Base-by-base conservation (phyloP, 805 yeast genomes). In the Yarrowia deformans region DNA sequence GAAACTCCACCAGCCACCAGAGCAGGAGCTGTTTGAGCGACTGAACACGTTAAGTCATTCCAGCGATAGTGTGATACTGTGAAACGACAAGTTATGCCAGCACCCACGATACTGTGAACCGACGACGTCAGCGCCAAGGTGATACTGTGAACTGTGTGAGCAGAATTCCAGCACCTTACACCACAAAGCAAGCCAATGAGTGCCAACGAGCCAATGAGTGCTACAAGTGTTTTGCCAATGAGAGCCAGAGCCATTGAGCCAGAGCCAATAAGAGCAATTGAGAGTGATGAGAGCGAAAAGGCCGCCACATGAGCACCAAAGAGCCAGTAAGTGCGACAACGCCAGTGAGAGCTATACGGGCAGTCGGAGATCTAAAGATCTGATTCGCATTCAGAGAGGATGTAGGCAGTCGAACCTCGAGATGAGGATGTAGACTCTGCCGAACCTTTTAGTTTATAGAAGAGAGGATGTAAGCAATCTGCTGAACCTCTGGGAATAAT, bases 331-430 rank as follows among this genome's bases (percentile, higher is more conserved):
- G 52, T 48, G 29, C 23, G 52, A 46, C 35, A 13, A 35, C 52
- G n/a, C n/a, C n/a, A n/a, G n/a, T n/a, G n/a, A n/a, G n/a, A n/a
- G n/a, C n/a, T n/a, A n/a, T n/a, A n/a, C 54, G 12, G 10, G 54
- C 37, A 23, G 54, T 48, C 54, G 54, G 54, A 48, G 54, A 48
- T 48, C 37, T 16, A 5, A 14, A 29, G 50, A 48, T 48, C 54
- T 16, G 54, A 48, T 48, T 48, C 54, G 54, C 54, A 48, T 48
- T 48, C 54, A 48, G 54, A 48, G 23, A 48, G 54, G 54, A 48
- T 48, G 54, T 48, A 48, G 54, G 54, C 54, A 2, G 54, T 48
- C 13, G 54, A 48, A 48, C 54, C 54, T 48, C 54, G 19, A 16
- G 12, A 14, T 2, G 54, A 29, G 54, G 54, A 48, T 16, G 54